Evolutionary conservation across 495 filamentous ascomycete genomes (phyloP), one percentile per base, ranked within the genome.

Genomic region (Lineolata rhizophorae): DNA sequence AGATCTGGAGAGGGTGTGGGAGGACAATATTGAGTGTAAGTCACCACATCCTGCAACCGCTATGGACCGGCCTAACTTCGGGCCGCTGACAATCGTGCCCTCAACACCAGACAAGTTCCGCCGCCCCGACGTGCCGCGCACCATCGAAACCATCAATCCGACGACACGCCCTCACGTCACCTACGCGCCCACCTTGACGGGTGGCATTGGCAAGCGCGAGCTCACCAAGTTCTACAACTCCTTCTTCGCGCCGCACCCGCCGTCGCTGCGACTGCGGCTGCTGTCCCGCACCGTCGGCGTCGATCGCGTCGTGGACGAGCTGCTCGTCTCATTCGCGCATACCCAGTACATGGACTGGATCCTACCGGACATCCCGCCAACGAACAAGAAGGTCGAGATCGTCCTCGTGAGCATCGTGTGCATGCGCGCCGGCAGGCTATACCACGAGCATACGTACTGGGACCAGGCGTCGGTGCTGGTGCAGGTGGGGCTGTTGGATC

Each of bases 371-470:
- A 58, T 91, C 1, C 67, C 74, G 0, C 63, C 80, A 2, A 91
- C 81, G 1, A 54, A 65, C 27, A 65, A 60, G 31, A 52, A 58
- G 20, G 64, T 87, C 2, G 67, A 76, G 34, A 56, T 91, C 10
- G 67, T 77, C 0, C 54, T 90, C 13, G 74, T 81, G 3, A 70
- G 63, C 38, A 71, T 90, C 8, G 74, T 87, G 18, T 72, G 72
- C 35, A 54, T 87, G 30, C 60, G 79, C 10, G 78, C 65, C 2
- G 75, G 75, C 3, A 67, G 67, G 30, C 55, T 92, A 3, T 82
- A 70, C 45, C 71, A 77, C 32, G 82, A 93, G 50, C 74, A 85
- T 42, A 70, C 84, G 12, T 73, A 76, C 40, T 93, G 81, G 81
- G 83, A 91, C 44, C 81, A 91, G 47, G 79, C 75, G 1, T 72